Evolutionary conservation across 2,329 filamentous ascomycete species (phyloP), one percentile per base, ranked within the genome.

Genomic region (Arthroderma uncinatum): DNA sequence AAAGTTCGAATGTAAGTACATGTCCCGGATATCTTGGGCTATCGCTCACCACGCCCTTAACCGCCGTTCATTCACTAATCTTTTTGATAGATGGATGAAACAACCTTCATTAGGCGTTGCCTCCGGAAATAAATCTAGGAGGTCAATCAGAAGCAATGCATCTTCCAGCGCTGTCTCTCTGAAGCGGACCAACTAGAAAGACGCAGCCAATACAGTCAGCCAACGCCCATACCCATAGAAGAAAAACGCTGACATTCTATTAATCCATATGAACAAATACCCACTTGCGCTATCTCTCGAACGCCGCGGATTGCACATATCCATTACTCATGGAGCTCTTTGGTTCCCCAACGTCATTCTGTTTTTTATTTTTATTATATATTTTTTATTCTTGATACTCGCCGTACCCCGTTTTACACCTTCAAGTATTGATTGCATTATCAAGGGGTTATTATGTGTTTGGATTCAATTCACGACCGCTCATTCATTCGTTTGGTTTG

Each of bases 1-100:
- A 84, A 81, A 68, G 85, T 97, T 62, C 85, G 86, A 73, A 90
- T 98, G 86, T 96, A 77, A 77, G 87, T 76, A 21, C 16, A 23
- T 42, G 10, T 19, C 25, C 23, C 23, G 9, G 25, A 6, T 21
- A 39, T 34, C 28, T 34, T n/a, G n/a, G n/a, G n/a, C n/a, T n/a
- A n/a, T n/a, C 37, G 37, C 37, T n/a, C 8, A 8, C 39, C 19
- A 53, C 19, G 25, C 25, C 12, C 25, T 19, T 4, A 33, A 33
- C n/a, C 36, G 12, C n/a, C 10, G n/a, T 42, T 55, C 36, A 21
- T 16, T 12, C 19, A 34, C 53, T 55, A 16, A 55, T 19, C 4
- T 3, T 23, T 8, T 40, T 9, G 25, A 44, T 10, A 55, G 53
- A 44, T 55, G 53, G 53, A 55, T 55, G 53, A 55, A 33, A n/a